phyloP scores from a whole-genome alignment of 2,329 filamentous ascomycete species.

The Aureobasidium namibiae region DNA sequence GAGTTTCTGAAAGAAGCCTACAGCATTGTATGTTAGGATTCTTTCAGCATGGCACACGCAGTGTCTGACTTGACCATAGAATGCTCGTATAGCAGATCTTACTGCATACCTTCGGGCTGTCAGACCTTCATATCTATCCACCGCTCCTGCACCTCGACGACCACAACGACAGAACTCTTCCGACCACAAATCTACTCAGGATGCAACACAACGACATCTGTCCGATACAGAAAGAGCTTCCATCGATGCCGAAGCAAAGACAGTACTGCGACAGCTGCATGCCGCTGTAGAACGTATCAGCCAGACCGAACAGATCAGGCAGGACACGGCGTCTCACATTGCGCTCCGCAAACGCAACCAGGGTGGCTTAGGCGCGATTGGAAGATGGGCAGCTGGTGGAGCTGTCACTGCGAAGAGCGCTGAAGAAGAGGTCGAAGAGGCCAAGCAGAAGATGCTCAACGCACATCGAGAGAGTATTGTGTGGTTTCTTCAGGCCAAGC shows the following conservation, averaged over 20 bases:
- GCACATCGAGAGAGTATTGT: conserved; percentile 74
- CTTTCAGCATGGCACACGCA: conserved; percentile 12
- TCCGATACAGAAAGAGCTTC: conserved; percentile 77
- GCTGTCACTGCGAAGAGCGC: conserved; percentile 45
- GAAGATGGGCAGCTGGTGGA: conserved; percentile 57
- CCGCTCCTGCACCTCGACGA: conserved; percentile 49
- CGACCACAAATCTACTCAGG: conserved; percentile 18
- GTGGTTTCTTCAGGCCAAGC: conserved; percentile 66
- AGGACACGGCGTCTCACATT: conserved; percentile 63
- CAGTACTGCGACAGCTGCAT: conserved; percentile 77
- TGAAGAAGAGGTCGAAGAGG: conserved; percentile 68
- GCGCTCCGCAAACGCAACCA: conserved; percentile 62
- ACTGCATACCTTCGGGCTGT: conserved; percentile 73
- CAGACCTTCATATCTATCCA: conserved; percentile 85
- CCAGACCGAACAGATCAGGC: conserved; percentile 73
- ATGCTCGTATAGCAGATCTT: conserved; percentile 74
- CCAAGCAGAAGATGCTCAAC: conserved; percentile 55
- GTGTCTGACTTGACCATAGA: conserved; percentile 45
- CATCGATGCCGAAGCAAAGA: conserved; percentile 80
- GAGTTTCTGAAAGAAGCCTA: conserved; percentile 92
- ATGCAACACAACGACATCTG: conserved; percentile 49
- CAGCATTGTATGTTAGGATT: conserved; percentile 59
- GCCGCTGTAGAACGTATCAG: conserved; percentile 70
- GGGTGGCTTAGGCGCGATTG: conserved; percentile 55
- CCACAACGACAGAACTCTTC: conserved; percentile 33